phyloP scores from a whole-genome alignment of 495 filamentous ascomycete genomes.

The Aeminium ludgeri region DNA sequence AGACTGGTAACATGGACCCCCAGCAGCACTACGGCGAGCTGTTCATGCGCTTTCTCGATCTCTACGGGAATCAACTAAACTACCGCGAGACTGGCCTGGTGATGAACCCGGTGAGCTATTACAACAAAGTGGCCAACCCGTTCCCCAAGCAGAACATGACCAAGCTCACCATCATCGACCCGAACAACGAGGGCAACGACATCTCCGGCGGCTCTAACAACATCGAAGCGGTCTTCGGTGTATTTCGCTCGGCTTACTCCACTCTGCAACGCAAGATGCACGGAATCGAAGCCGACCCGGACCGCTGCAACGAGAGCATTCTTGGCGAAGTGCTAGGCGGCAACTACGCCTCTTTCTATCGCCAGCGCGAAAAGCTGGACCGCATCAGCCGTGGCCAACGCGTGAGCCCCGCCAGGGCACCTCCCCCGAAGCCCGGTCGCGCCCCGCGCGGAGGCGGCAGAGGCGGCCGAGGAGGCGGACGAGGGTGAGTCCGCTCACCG shows the following conservation, averaged over 20 bases:
- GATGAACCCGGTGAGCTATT: slow-evolving; percentile 49
- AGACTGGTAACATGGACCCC: slow-evolving; percentile 36
- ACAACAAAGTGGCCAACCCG: slow-evolving; percentile 47
- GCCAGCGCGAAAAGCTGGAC: slow-evolving; percentile 17
- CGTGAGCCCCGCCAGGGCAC: slow-evolving; percentile 1
- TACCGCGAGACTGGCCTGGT: slow-evolving; percentile 48
- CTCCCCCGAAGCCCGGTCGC: slow-evolving; percentile 1
- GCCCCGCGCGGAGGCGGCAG: no score
- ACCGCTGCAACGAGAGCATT: slow-evolving; percentile 16
- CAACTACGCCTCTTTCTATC: slow-evolving; percentile 22
- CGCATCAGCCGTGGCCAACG: slow-evolving; percentile 1
- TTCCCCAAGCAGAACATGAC: slow-evolving; percentile 1
- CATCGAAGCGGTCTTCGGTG: slow-evolving; percentile 39
- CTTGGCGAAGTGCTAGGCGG: slow-evolving; percentile 22
- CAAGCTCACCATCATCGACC: slow-evolving; percentile 41
- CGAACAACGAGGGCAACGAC: slow-evolving; percentile 67
- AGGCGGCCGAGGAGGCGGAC: background rate
- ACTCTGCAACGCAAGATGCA: slow-evolving; percentile 43
- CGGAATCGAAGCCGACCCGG: slow-evolving; percentile 32
- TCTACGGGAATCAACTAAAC: slow-evolving; percentile 71
- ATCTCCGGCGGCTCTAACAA: slow-evolving; percentile 66
- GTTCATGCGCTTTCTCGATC: slow-evolving; percentile 69
- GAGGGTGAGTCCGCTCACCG: background rate
- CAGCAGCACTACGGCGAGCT: slow-evolving; percentile 56
- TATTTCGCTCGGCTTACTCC: slow-evolving; percentile 47